These are phyloP conservation scores for Cynara cardunculus DNA, from an alignment of 129 eudicot genomes.

Conservation along the genomic window DNA sequence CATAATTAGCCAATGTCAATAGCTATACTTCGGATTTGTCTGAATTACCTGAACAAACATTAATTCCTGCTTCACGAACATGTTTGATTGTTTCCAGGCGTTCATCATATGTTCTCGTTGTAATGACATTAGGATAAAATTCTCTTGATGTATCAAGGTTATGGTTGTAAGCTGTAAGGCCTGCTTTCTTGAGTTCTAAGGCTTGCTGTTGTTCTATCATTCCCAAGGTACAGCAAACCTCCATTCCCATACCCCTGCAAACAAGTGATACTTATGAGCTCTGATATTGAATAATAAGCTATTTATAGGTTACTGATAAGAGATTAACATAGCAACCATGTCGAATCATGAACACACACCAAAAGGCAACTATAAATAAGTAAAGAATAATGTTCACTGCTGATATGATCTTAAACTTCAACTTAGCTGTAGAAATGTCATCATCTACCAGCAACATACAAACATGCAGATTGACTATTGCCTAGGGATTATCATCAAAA, in stretches of 20 bases:
- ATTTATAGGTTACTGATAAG: background rate
- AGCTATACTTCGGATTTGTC: background rate
- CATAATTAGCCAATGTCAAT: background rate
- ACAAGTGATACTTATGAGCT: constrained; percentile 14
- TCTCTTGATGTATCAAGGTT: constrained; percentile 98
- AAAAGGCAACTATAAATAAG: background rate
- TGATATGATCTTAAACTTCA: background rate
- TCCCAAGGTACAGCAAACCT: constrained; percentile 97
- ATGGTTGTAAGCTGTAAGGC: constrained; percentile 97
- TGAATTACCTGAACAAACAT: constrained; percentile 86
- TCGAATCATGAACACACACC: background rate
- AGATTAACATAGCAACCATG: background rate
- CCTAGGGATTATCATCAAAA: background rate
- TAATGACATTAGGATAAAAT: constrained; percentile 85
- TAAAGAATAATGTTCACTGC: background rate
- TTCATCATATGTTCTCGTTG: constrained; percentile 89
- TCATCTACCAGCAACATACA: background rate
- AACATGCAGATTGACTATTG: background rate
- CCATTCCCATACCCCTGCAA: constrained; percentile 95
- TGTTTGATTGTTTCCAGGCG: constrained; percentile 82
- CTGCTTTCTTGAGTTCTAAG: constrained; percentile 82
- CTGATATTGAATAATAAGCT: background rate
- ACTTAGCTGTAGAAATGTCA: background rate
- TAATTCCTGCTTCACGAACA: constrained; percentile 98
- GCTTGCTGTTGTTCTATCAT: constrained; percentile 98